Evolutionary conservation across 129 eudicot species (phyloP).

Genomic region (Saussurea involucrata): DNA sequence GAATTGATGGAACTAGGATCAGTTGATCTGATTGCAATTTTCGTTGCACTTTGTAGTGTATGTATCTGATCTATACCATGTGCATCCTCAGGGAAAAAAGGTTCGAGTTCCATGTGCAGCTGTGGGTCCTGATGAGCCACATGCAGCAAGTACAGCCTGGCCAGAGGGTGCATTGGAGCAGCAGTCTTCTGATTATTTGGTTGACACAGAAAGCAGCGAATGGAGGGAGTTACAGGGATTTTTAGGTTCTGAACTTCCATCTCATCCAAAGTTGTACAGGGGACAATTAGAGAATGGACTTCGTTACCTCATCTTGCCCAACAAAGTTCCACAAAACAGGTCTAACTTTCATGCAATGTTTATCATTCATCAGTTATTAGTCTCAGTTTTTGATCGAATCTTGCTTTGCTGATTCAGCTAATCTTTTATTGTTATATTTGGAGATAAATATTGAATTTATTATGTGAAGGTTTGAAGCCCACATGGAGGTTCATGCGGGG

Average conservation of each 20-base stretch:
- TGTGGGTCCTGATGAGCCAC: slow-evolving; percentile 99
- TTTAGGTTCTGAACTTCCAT: slow-evolving; percentile 75
- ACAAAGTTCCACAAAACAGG: slow-evolving; percentile 98
- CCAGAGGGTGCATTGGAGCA: slow-evolving; percentile 84
- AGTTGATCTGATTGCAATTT: not conserved
- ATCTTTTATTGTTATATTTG: not conserved
- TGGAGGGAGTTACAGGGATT: slow-evolving; percentile 58
- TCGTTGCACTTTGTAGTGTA: not conserved
- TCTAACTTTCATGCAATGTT: slow-evolving; percentile 6
- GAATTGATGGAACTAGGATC: not conserved
- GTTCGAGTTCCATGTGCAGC: slow-evolving; percentile 58
- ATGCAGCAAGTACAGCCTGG: slow-evolving; percentile 96
- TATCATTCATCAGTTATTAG: not conserved
- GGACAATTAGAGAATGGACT: slow-evolving; percentile 92
- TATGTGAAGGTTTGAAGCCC: slow-evolving; percentile 82
- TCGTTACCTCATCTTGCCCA: slow-evolving; percentile 90
- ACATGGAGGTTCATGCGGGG: slow-evolving; percentile 97
- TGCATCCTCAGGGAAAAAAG: slow-evolving; percentile 39
- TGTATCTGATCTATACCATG: slow-evolving; percentile 18
- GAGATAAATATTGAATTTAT: not conserved
- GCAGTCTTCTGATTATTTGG: slow-evolving; percentile 47
- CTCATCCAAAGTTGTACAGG: slow-evolving; percentile 84
- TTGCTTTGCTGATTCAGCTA: not conserved
- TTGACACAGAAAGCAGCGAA: slow-evolving; percentile 44
- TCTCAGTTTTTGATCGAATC: not conserved